Base-by-base conservation (phyloP, 257 asterid species). In the Linaria vulgaris region DNA sequence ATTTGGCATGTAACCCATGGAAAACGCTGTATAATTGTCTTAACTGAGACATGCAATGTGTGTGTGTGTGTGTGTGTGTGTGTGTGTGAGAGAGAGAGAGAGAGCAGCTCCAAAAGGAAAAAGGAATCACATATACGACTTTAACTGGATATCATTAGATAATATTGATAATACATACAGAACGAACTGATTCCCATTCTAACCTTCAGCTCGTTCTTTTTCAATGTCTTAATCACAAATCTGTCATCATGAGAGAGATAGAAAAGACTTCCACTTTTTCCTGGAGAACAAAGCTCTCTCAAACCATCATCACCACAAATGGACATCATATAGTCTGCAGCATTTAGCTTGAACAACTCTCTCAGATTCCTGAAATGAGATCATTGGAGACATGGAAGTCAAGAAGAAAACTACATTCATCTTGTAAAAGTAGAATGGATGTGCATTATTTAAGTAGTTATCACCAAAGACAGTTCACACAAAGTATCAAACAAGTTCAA, bases 311-410 rank as follows among this genome's bases (percentile, higher is more conserved):
- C 95, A 59, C 96, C 96, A 74, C 96, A 90, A 64, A 94, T 94
- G 64, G 97, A 87, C 96, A 90, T 87, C 97, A 94, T 94, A 68
- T 94, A 94, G 47, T 94, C 97, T 56, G 97, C 97, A 53, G 99
- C 92, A 73, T 88, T 76, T 71, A 94, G 68, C 84, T 77, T 85
- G 83, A 94, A 94, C 79, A 94, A 39, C 79, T 88, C 99, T 66
- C 97, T 88, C 83, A 94, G 80, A 72, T 90, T 85, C 87, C 99
- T 94, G 91, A 78, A 74, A 84, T 68, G 71, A 71, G 56, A 79
- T 67, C 64, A 22, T 55, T n/a, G 64, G 8, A 21, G 46, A 59
- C 69, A 72, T 12, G 60, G 59, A 68, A 59, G 22, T 52, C 54
- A 63, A 48, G 55, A 39, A 55, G 39, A 3, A 69, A 62, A 56